Evolutionary conservation across 495 filamentous ascomycete species (phyloP).

Genomic region (Poronia punctata): DNA sequence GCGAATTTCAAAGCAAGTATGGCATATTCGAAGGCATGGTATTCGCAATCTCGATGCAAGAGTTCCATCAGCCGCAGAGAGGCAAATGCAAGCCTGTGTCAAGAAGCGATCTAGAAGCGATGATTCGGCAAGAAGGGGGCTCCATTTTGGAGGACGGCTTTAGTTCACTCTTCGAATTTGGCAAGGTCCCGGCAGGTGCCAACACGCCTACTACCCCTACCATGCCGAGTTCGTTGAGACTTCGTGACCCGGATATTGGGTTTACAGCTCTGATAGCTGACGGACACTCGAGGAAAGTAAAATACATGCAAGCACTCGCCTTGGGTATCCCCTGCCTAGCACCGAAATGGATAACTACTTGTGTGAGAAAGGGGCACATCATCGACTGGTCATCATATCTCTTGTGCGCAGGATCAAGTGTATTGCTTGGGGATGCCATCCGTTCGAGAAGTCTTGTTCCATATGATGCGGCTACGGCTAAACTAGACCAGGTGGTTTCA

Average conservation of each 20-base stretch:
- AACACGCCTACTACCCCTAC: constrained; percentile 12
- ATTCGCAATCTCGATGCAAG: constrained; percentile 67
- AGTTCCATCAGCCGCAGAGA: constrained; percentile 38
- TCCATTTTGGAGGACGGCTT: constrained; percentile 68
- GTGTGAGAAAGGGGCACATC: constrained; percentile 49
- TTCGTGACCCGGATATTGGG: constrained; percentile 37
- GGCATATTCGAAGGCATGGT: constrained; percentile 67
- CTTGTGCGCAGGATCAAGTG: constrained; percentile 75
- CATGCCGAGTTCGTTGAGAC: constrained; percentile 17
- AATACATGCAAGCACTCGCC: constrained; percentile 93
- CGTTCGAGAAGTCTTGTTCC: constrained; percentile 61
- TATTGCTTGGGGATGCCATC: constrained; percentile 67
- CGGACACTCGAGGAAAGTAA: constrained; percentile 76
- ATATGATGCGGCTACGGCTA: constrained; percentile 51
- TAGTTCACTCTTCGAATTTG: constrained; percentile 68
- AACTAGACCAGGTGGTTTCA: constrained; percentile 49
- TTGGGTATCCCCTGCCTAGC: constrained; percentile 81
- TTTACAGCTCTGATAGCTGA: constrained; percentile 86
- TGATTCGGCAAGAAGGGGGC: constrained; percentile 58
- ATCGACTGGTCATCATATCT: constrained; percentile 77
- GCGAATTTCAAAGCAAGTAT: constrained; percentile 14
- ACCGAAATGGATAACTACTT: constrained; percentile 72
- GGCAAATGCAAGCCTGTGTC: constrained; percentile 45
- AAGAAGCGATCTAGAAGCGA: constrained; percentile 37
- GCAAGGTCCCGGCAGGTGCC: constrained; percentile 20